These are phyloP conservation scores for Liquidambar formosana DNA, from an alignment of 164 flowering plant species.

Conservation along the genomic window DNA sequence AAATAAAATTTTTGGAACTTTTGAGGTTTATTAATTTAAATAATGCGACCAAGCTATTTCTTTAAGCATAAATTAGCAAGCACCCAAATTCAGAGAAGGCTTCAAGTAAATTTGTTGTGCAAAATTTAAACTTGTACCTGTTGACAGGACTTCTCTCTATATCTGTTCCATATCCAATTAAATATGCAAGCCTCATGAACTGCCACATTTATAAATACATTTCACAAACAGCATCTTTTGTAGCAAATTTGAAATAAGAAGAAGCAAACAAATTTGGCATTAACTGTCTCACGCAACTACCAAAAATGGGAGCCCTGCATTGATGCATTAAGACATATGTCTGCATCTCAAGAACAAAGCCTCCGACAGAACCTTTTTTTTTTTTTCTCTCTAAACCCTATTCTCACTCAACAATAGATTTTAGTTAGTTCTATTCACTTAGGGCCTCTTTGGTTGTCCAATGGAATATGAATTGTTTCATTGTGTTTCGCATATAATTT, in stretches of 20 bases:
- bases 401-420: background rate
- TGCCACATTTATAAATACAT: slow-evolving; percentile 42
- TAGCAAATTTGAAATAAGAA: slow-evolving; percentile 4
- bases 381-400: background rate
- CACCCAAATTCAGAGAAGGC: background rate
- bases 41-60: background rate
- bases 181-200: slow-evolving; percentile 95
- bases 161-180: slow-evolving; percentile 83
- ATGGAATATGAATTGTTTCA: no score
- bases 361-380: background rate
- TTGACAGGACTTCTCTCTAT: slow-evolving; percentile 90
- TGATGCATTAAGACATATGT: background rate
- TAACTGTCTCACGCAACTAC: background rate
- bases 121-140: slow-evolving; percentile 51
- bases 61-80: background rate
- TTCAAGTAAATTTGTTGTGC: background rate
- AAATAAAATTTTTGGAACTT: background rate
- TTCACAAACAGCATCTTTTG: background rate
- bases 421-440: background rate
- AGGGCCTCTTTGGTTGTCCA: no score
- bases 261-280: background rate
- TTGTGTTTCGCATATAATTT: no score
- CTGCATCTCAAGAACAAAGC: background rate
- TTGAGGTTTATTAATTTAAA: background rate
- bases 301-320: background rate